A percentile compares a stretch with the other conserved stretches of the same genome.
phyloP scores from a whole-genome alignment of 371 early-diverging fungal genomes.

The Syncephalastrum sp. region DNA sequence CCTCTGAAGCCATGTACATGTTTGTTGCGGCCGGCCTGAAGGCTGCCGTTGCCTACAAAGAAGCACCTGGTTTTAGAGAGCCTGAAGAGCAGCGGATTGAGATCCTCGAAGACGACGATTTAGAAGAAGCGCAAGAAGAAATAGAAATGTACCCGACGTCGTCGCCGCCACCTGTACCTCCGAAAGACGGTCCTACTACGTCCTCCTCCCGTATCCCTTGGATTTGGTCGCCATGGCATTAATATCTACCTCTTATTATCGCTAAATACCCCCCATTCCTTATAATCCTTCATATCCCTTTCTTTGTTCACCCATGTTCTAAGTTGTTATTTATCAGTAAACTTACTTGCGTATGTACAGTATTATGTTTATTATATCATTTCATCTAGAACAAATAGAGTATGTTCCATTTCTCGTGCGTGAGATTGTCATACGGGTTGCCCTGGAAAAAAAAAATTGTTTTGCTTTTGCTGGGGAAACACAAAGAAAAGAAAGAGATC shows the following conservation, averaged over 20 bases:
- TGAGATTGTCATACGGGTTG: too few species aligned
- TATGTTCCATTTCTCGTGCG: too few species aligned
- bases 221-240: constrained; percentile 6
- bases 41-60: constrained; percentile 64
- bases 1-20: constrained; percentile 55
- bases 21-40: constrained; percentile 55
- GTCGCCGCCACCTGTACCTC: not conserved
- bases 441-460: too few species aligned
- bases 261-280: too few species aligned
- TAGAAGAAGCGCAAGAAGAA: not conserved
- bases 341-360: too few species aligned
- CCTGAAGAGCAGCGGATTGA: constrained; percentile 9
- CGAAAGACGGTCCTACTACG: not conserved
- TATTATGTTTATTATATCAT: too few species aligned
- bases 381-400: too few species aligned
- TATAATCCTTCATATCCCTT: too few species aligned
- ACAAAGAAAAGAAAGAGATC: too few species aligned
- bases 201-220: constrained; percentile 3
- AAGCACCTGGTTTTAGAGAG: constrained; percentile 37
- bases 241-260: not conserved
- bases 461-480: too few species aligned
- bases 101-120: constrained; percentile 1
- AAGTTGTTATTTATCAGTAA: too few species aligned
- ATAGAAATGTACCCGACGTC: not conserved
- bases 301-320: too few species aligned